Evolutionary conservation across 2,329 filamentous ascomycete species (phyloP).

Genomic region (Aspergillus hiratsukae): DNA sequence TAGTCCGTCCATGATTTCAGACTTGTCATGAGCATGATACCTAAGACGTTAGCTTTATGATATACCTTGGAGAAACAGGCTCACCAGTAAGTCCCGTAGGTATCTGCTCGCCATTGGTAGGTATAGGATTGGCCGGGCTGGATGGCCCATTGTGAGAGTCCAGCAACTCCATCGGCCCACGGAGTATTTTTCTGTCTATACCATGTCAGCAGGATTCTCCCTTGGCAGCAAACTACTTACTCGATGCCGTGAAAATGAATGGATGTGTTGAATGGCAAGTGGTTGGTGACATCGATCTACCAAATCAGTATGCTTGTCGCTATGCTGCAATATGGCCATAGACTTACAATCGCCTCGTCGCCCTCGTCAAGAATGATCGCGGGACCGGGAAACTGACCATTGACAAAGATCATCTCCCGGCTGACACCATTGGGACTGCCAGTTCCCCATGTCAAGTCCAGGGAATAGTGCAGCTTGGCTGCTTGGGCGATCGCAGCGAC

Average conservation of each 20-base stretch:
- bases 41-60: conserved; percentile 1
- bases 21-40: conserved; percentile 51
- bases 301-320: not conserved
- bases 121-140: conserved; percentile 46
- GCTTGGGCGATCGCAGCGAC: conserved; percentile 6
- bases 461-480: conserved; percentile 4
- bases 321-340: not conserved
- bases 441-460: conserved; percentile 31
- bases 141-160: conserved; percentile 52
- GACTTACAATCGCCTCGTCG: conserved; percentile 25
- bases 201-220: not conserved
- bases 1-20: conserved; percentile 56
- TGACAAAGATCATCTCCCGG: conserved; percentile 30
- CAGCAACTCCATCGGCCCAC: conserved; percentile 58
- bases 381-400: conserved; percentile 30
- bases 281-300: conserved; percentile 27
- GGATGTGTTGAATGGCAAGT: conserved; percentile 26
- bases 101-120: conserved; percentile 51
- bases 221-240: conserved; percentile 1
- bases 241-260: conserved; percentile 41
- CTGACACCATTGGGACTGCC: conserved; percentile 30
- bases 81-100: conserved; percentile 57
- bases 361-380: conserved; percentile 23
- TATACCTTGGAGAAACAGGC: not conserved
- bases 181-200: conserved; percentile 46